Conservation (phyloP, 176 grass and related monocot species). For the Oryza meyeriana region DNA sequence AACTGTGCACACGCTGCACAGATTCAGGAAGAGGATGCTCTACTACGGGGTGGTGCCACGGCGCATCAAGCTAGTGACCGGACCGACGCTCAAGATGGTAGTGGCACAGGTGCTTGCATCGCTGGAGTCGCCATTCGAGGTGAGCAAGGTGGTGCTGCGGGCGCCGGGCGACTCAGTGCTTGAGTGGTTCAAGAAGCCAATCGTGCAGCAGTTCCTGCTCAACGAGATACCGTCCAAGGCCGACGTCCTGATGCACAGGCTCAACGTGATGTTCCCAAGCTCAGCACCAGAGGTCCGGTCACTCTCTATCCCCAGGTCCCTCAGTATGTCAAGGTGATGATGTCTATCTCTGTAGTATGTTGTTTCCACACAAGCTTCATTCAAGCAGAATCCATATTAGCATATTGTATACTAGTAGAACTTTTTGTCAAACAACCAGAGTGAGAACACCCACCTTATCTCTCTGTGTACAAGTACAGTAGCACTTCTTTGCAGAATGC, state of each 20-base stretch:
- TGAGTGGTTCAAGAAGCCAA: conserved; percentile 94
- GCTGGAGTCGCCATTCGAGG: conserved; percentile 80
- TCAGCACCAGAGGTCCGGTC: conserved; percentile 71
- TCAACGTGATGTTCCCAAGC: conserved; percentile 89
- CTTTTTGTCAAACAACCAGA: not conserved
- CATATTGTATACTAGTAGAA: conserved; percentile 24
- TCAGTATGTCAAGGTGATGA: conserved; percentile 57
- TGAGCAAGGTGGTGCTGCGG: conserved; percentile 87
- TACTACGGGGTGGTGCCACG: conserved; percentile 90
- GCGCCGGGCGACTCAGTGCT: conserved; percentile 69
- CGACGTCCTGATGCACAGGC: conserved; percentile 90
- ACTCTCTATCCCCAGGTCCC: conserved; percentile 54
- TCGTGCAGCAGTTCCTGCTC: conserved; percentile 96
- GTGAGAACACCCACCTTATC: not conserved
- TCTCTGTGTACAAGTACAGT: not conserved
- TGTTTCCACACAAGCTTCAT: not conserved
- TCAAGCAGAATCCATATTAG: conserved; percentile 7
- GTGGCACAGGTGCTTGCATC: conserved; percentile 70
- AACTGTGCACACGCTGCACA: conserved; percentile 75
- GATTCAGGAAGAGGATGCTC: conserved; percentile 95
- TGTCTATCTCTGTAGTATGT: not conserved
- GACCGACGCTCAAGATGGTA: conserved; percentile 82
- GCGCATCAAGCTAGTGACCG: conserved; percentile 89
- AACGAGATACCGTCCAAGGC: conserved; percentile 94
- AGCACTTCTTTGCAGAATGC: not conserved